phyloP scores from a whole-genome alignment of 1,284 basidiomycete genomes.

The Trichosporon sp. region DNA sequence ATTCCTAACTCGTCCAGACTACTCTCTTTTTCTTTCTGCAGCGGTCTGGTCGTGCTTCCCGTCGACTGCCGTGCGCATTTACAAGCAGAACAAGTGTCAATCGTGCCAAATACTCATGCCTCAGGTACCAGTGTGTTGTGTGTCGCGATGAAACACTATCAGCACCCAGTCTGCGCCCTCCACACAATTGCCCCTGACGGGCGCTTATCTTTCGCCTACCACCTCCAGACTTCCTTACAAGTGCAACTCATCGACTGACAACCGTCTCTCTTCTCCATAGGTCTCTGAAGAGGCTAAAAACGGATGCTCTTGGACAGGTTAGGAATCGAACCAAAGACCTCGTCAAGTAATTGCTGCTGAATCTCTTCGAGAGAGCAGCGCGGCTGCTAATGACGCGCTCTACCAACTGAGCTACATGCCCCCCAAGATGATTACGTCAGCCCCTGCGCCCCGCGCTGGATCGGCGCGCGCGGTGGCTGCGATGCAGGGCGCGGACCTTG shows the following conservation, averaged over 20 bases:
- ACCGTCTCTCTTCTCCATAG: no score
- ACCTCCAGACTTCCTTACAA: neutral
- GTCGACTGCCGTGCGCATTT: no score
- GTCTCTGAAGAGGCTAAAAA: neutral
- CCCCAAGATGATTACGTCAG: neutral
- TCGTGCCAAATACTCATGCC: no score
- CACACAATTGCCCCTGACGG: neutral
- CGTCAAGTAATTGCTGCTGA: neutral
- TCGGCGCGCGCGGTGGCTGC: neutral
- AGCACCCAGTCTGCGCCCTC: neutral
- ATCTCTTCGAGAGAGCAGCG: neutral
- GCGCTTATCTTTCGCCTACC: neutral
- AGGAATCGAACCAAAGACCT: conserved; percentile 1
- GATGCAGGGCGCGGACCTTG: no score
- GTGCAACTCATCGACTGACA: neutral
- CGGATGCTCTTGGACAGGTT: neutral
- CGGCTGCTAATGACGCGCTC: neutral
- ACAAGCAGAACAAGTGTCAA: no score
- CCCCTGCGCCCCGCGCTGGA: neutral
- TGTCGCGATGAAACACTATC: neutral
- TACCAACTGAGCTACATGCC: conserved; percentile 1
- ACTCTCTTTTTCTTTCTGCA: no score
- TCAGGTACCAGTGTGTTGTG: neutral
- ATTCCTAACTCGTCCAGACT: no score
- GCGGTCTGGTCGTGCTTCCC: no score